phyloP scores from a whole-genome alignment of 2,329 filamentous ascomycete genomes.

The Orbilia quercus region DNA sequence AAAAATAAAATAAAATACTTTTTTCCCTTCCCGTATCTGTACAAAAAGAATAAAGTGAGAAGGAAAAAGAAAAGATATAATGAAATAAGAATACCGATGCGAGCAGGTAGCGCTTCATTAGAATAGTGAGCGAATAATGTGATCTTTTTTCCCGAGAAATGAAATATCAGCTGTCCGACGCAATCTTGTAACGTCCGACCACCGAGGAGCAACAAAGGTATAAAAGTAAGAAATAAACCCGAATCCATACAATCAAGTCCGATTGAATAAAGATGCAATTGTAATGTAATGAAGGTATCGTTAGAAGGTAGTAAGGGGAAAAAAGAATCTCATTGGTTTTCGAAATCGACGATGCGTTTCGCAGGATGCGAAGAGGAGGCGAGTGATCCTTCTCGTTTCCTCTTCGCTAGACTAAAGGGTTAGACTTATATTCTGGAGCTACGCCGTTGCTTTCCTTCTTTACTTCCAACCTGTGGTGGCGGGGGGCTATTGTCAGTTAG shows the following conservation, averaged over 20 bases:
- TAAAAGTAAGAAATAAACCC: slow-evolving; percentile 2
- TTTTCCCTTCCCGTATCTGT: slow-evolving; percentile 4
- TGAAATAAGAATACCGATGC: background rate
- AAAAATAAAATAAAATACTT: slow-evolving; percentile 1
- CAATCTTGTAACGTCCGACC: too few relatives aligned
- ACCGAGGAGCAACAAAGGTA: background rate
- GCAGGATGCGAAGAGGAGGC: slow-evolving; percentile 54
- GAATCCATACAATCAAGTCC: background rate
- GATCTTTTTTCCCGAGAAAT: background rate
- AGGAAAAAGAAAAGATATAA: slow-evolving; percentile 10
- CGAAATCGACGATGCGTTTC: slow-evolving; percentile 52
- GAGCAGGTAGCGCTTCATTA: slow-evolving; percentile 6
- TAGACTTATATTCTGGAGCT: slow-evolving; percentile 52
- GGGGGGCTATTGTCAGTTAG: slow-evolving; percentile 17
- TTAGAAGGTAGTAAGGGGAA: background rate
- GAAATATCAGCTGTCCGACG: too few relatives aligned
- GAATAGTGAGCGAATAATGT: slow-evolving; percentile 8
- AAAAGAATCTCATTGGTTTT: slow-evolving; percentile 45
- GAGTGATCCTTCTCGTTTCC: slow-evolving; percentile 56
- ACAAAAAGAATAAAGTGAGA: slow-evolving; percentile 9
- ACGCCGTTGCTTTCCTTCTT: slow-evolving; percentile 57
- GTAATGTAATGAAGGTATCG: background rate
- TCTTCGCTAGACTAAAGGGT: slow-evolving; percentile 57
- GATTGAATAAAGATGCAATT: background rate
- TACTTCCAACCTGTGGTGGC: slow-evolving; percentile 37